Evolutionary conservation across 2,329 filamentous ascomycete genomes (phyloP).

Genomic region (Cercospora sp.): DNA sequence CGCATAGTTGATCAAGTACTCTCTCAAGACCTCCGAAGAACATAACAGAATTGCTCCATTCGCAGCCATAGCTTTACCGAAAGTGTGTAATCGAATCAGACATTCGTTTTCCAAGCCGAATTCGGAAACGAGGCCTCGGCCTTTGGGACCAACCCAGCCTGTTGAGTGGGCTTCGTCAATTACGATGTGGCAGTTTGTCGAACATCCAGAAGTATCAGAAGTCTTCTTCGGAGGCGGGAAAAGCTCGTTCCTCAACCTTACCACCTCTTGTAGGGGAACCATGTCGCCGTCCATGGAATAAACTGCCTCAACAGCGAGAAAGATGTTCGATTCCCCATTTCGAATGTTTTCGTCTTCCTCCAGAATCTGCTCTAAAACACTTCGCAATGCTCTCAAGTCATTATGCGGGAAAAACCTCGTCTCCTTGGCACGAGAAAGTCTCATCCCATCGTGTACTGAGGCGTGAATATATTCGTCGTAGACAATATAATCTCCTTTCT

Average conservation of each 20-base stretch:
- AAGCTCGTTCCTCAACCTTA: conserved; percentile 57
- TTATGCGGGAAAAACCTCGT: conserved; percentile 61
- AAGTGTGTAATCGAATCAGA: conserved; percentile 63
- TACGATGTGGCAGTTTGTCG: conserved; percentile 61
- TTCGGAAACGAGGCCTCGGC: conserved; percentile 60
- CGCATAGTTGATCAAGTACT: conserved; percentile 74
- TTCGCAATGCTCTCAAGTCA: conserved; percentile 42
- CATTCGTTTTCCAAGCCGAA: conserved; percentile 58
- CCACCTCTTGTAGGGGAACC: conserved; percentile 62
- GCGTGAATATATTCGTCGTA: conserved; percentile 78
- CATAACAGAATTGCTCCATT: conserved; percentile 68
- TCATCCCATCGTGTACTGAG: conserved; percentile 77
- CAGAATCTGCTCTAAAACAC: conserved; percentile 38
- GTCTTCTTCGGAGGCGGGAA: not conserved
- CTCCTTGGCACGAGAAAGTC: conserved; percentile 57
- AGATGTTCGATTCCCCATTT: conserved; percentile 55
- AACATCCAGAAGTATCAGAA: conserved; percentile 38
- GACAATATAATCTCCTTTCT: conserved; percentile 56
- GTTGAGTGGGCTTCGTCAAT: conserved; percentile 70
- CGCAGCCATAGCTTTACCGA: conserved; percentile 67
- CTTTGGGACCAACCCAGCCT: conserved; percentile 59
- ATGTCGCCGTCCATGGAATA: conserved; percentile 86
- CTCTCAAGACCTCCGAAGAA: conserved; percentile 54
- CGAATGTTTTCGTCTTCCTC: conserved; percentile 36
- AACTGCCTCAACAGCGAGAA: conserved; percentile 68